phyloP scores from a whole-genome alignment of 306 rosid species.

The Dryas octopetala region DNA sequence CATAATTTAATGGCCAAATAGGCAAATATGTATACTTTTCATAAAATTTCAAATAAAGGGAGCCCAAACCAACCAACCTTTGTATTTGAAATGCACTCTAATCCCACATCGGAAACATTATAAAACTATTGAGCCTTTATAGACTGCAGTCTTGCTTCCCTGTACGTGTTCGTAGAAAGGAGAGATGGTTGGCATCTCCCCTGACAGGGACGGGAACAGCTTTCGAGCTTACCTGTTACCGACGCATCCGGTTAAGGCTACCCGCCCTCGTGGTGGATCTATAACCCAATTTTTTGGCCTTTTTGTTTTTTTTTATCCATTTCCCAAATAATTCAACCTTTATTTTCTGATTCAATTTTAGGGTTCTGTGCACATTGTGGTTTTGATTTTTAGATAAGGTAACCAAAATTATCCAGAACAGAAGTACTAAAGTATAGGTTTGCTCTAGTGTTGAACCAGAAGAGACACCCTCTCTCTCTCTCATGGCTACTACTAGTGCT shows the following conservation, averaged over 20 bases:
- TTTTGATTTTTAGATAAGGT: constrained; percentile 34
- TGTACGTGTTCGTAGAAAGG: constrained; percentile 22
- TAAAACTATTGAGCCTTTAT: rapidly evolving
- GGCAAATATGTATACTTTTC: too few species aligned
- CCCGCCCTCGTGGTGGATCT: constrained; percentile 35
- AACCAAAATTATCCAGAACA: constrained; percentile 6
- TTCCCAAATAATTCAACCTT: not conserved
- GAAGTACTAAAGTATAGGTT: not conserved
- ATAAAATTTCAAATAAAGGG: too few species aligned
- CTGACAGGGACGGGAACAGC: constrained; percentile 40
- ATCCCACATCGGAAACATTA: constrained; percentile 20
- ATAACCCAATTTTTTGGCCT: constrained; percentile 28
- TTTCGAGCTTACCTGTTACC: constrained; percentile 20
- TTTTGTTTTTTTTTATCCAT: not conserved
- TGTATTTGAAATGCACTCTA: too few species aligned
- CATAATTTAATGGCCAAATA: too few species aligned
- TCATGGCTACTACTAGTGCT: constrained; percentile 71
- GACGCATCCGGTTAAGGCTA: constrained; percentile 30
- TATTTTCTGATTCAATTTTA: not conserved
- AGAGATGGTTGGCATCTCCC: constrained; percentile 64
- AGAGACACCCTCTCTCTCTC: not conserved
- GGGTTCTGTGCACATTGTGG: not conserved
- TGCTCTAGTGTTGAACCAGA: not conserved
- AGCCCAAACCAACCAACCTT: not conserved
- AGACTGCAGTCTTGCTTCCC: rapidly evolving